Evolutionary conservation across 805 yeast genomes (phyloP).

Genomic region (Myxozyma monticola): DNA sequence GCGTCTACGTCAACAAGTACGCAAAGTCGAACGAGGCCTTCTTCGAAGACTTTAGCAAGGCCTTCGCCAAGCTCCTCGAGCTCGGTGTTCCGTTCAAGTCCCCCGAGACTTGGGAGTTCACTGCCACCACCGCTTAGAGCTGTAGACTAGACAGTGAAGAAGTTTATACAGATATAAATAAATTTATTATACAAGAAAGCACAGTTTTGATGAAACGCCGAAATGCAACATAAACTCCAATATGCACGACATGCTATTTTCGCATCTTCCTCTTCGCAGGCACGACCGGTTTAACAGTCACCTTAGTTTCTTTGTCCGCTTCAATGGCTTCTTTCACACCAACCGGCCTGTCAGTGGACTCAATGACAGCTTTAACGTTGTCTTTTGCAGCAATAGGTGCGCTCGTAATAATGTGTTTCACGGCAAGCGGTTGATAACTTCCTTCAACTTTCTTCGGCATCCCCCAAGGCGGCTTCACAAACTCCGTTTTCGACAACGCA

Average conservation of each 20-base stretch:
- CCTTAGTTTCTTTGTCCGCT: no score
- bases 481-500: conserved; percentile 12
- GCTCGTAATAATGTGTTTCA: conserved; percentile 19
- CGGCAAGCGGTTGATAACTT: conserved; percentile 4
- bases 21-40: conserved; percentile 66
- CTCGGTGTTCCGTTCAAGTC: conserved; percentile 69
- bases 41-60: conserved; percentile 63
- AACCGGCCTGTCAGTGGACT: no score
- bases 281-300: no score
- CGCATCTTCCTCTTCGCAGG: no score
- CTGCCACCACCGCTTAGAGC: conserved; percentile 19
- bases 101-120: conserved; percentile 29
- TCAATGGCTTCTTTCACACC: no score
- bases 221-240: no score
- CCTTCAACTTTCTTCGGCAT: background rate
- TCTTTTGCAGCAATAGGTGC: conserved; percentile 10
- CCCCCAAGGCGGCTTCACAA: conserved; percentile 13
- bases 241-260: no score
- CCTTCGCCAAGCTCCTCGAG: conserved; percentile 69
- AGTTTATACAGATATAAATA: no score
- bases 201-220: no score
- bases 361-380: no score
- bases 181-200: no score
- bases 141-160: conserved; percentile 12
- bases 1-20: conserved; percentile 60